Percentiles rank a stretch among this genome's conserved stretches.
Evolutionary conservation across 179 eudicot genomes (phyloP).

Genomic region (Pouteria campechiana): DNA sequence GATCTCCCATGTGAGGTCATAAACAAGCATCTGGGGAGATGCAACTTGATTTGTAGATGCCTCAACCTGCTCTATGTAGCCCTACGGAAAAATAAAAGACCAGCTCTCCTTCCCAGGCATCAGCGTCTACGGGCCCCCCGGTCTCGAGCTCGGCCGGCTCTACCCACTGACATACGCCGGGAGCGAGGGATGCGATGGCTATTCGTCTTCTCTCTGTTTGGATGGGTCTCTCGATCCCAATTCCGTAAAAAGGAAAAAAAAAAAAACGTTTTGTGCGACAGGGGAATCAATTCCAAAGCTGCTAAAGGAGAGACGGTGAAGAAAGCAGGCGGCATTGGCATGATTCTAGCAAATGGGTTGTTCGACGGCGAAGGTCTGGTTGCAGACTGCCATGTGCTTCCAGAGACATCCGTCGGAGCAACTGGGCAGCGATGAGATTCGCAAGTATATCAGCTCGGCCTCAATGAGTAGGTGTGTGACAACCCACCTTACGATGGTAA

Average conservation of each 20-base stretch:
- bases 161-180: conserved; percentile 71
- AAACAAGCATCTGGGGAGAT: too few relatives aligned
- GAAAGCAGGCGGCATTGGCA: conserved; percentile 70
- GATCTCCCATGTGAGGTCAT: too few relatives aligned
- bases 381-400: conserved; percentile 83
- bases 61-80: too few relatives aligned
- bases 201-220: conserved; percentile 77
- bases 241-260: conserved; percentile 61
- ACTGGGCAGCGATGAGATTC: conserved; percentile 45
- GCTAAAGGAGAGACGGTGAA: conserved; percentile 76
- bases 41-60: too few relatives aligned
- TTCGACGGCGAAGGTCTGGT: conserved; percentile 93
- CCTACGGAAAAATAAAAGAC: conserved; percentile 48
- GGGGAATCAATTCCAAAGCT: conserved; percentile 80
- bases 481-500: too few relatives aligned
- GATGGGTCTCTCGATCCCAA: conserved; percentile 64
- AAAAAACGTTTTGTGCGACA: conserved; percentile 80
- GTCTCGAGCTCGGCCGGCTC: conserved; percentile 29
- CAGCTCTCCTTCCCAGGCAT: conserved; percentile 61
- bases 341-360: conserved; percentile 85
- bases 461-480: too few relatives aligned
- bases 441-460: conserved; percentile 42
- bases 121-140: conserved; percentile 70
- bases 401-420: conserved; percentile 74
- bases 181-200: conserved; percentile 54